Conservation (phyloP, 805 yeast genomes). For the Candida ipomoeae region DNA sequence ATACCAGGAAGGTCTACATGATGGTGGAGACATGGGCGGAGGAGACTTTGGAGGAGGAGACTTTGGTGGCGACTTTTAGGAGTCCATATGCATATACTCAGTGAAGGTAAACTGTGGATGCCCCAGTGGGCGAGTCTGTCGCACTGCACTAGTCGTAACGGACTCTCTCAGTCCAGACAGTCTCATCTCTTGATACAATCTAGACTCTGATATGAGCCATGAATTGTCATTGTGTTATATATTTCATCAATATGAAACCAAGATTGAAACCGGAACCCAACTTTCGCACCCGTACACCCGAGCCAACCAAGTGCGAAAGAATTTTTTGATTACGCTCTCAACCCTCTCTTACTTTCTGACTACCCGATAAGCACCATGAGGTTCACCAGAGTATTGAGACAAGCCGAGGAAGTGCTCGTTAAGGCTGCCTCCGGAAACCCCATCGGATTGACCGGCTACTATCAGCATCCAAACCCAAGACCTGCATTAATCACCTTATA, state of each 20-base stretch:
- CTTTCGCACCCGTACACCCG: slow-evolving; percentile 16
- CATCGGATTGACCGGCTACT: slow-evolving; percentile 76
- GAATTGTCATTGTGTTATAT: background rate
- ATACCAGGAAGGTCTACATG: slow-evolving; percentile 28
- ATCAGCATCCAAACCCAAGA: slow-evolving; percentile 79
- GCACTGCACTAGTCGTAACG: background rate
- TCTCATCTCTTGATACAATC: too few relatives aligned
- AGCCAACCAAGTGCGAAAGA: slow-evolving; percentile 15
- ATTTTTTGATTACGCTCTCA: slow-evolving; percentile 7
- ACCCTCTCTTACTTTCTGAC: background rate
- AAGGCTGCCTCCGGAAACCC: slow-evolving; percentile 63
- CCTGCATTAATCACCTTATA: slow-evolving; percentile 72
- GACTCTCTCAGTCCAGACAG: background rate
- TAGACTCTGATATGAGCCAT: background rate
- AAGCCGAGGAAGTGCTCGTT: slow-evolving; percentile 51
- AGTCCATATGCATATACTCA: background rate
- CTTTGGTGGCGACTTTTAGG: slow-evolving; percentile 10
- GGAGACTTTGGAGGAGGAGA: slow-evolving; percentile 21
- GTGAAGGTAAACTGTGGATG: background rate
- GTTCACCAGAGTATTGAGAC: slow-evolving; percentile 39
- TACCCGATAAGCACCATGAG: slow-evolving; percentile 26
- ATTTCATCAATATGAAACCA: background rate
- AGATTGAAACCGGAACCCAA: background rate
- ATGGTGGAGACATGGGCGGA: slow-evolving; percentile 31
- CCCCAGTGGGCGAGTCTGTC: background rate